A percentile compares a stretch with the other conserved stretches of the same genome.
Conservation (phyloP, 2,329 filamentous ascomycete species). For the Geoglossum cookeanum region DNA sequence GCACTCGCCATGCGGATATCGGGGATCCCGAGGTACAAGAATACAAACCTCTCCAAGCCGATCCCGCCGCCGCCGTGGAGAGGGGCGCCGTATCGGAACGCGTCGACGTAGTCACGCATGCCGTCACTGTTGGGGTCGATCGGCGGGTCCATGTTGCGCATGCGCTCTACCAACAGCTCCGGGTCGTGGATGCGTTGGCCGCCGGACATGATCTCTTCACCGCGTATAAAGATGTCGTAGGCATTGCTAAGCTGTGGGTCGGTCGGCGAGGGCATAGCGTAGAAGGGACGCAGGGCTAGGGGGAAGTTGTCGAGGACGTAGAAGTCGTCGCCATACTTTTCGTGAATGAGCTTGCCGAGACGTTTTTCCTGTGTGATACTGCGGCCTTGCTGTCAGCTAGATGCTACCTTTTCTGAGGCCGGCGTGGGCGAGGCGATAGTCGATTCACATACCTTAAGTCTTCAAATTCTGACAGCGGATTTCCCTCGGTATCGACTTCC, state of each 20-base stretch:
- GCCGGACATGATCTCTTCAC: slow-evolving; percentile 48
- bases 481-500: slow-evolving; percentile 28
- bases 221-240: slow-evolving; percentile 50
- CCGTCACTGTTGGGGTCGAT: slow-evolving; percentile 39
- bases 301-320: slow-evolving; percentile 97
- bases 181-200: slow-evolving; percentile 47
- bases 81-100: slow-evolving; percentile 44
- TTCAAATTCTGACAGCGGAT: slow-evolving; percentile 46
- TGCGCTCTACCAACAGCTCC: slow-evolving; percentile 36
- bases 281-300: slow-evolving; percentile 71
- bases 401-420: not conserved
- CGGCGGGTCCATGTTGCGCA: slow-evolving; percentile 32
- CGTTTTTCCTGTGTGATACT: slow-evolving; percentile 67
- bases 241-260: slow-evolving; percentile 47
- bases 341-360: slow-evolving; percentile 67
- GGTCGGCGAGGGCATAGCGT: slow-evolving; percentile 61
- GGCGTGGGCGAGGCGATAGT: not conserved
- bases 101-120: slow-evolving; percentile 43
- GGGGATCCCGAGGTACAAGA: slow-evolving; percentile 45
- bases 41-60: slow-evolving; percentile 46
- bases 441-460: slow-evolving; percentile 37
- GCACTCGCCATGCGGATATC: slow-evolving; percentile 42
- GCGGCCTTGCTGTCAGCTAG: not conserved
- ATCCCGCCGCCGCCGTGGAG: slow-evolving; percentile 46
- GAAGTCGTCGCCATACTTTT: slow-evolving; percentile 89